A percentile compares a stretch with the other conserved stretches of the same genome.
Evolutionary conservation across 2,329 filamentous ascomycete genomes (phyloP).

Genomic region (Apiospora kogelbergensis): DNA sequence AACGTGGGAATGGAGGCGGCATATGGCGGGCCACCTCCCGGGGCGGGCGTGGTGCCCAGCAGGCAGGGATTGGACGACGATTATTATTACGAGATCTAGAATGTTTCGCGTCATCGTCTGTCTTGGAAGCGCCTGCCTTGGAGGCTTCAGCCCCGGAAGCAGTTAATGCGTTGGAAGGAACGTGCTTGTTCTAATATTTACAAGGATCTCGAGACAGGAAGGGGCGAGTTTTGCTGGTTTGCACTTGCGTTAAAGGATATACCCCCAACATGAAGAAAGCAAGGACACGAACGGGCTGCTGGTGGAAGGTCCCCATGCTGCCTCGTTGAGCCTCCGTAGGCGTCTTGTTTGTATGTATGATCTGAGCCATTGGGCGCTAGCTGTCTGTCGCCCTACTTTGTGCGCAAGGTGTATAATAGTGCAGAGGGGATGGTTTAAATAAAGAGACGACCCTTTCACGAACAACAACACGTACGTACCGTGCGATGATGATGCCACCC

Average conservation of each 20-base stretch:
- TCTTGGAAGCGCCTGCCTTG: neutral
- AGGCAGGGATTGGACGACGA: constrained; percentile 86
- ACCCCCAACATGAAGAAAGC: constrained; percentile 9
- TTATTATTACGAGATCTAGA: constrained; percentile 58
- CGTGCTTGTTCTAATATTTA: neutral
- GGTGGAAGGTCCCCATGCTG: neutral
- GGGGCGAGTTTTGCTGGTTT: constrained; percentile 6
- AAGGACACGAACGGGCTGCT: neutral
- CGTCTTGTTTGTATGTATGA: neutral
- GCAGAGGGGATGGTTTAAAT: neutral
- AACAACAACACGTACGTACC: neutral
- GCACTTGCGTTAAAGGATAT: constrained; percentile 11
- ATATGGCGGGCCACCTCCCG: constrained; percentile 66
- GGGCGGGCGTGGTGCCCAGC: constrained; percentile 74
- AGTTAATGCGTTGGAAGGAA: neutral
- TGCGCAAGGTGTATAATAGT: neutral
- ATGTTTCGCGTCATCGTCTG: neutral
- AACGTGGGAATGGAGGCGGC: constrained; percentile 85
- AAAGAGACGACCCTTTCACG: neutral
- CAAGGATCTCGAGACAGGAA: neutral
- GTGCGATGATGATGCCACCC: no score
- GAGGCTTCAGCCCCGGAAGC: neutral
- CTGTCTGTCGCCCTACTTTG: neutral
- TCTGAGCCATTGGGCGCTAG: neutral
- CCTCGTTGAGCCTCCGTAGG: neutral